A percentile compares a stretch with the other conserved stretches of the same genome.
phyloP scores from a whole-genome alignment of 352 stramenopile genomes.

The Phytopythium montanum region DNA sequence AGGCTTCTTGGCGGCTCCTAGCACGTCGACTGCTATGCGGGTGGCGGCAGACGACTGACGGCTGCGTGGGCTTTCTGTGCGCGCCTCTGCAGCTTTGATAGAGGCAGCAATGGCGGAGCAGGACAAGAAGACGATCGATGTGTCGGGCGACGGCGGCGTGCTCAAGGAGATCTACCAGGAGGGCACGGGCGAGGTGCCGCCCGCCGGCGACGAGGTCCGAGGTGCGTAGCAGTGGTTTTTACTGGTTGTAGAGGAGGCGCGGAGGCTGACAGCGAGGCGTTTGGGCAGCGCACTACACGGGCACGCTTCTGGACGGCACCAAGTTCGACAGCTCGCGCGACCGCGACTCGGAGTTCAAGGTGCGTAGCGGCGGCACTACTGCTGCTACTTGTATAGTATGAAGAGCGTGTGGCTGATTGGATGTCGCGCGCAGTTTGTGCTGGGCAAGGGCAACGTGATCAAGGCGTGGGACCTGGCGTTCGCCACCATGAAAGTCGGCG shows the following conservation, averaged over 20 bases:
- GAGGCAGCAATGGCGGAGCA: constrained; percentile 26
- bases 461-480: constrained; percentile 88
- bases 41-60: background rate
- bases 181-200: constrained; percentile 77
- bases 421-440: constrained; percentile 46
- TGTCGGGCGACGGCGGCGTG: constrained; percentile 88
- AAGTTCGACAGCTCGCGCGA: constrained; percentile 95
- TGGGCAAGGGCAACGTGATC: constrained; percentile 88
- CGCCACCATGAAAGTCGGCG: constrained; percentile 94
- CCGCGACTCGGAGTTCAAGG: constrained; percentile 81
- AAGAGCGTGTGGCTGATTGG: background rate
- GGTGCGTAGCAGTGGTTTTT: constrained; percentile 24
- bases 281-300: constrained; percentile 92
- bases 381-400: background rate
- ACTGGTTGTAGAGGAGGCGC: background rate
- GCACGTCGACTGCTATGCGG: background rate
- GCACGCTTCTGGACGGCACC: constrained; percentile 91
- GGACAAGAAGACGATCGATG: constrained; percentile 49
- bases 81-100: background rate
- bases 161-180: constrained; percentile 91
- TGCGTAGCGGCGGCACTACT: constrained; percentile 7
- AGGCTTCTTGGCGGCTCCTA: background rate
- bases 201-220: constrained; percentile 78
- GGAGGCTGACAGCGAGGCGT: constrained; percentile 3
- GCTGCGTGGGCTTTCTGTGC: background rate